Base-by-base conservation (phyloP, 345 rosid genomes). In the Linum tenue region DNA sequence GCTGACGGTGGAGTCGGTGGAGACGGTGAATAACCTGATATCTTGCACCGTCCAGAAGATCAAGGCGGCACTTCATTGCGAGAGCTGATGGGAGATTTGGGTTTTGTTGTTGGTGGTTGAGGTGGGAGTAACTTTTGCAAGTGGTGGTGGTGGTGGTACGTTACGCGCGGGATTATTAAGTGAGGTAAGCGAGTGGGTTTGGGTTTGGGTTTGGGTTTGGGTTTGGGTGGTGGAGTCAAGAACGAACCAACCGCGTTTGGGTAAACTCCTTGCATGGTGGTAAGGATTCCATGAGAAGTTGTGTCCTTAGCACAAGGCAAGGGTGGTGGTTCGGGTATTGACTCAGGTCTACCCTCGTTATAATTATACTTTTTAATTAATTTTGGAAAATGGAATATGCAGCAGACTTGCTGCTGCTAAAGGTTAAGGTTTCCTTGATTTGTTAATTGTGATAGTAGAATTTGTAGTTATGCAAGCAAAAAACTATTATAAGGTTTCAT, bases 241-340 rank as follows among this genome's bases (percentile, higher is more conserved):
- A 95, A 87, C 97, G 99, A 95, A 95, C 99, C 97, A 95, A 95
- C 99, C 97, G 82, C 95, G 84, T 82, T 72, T 59, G 84, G n/a
- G 59, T 64, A 72, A 9, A 83, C 84, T 82, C 96, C 86, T 79
- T 82, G 84, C 82, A 66, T 36, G 80, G 80, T 71, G 85, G 48
- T 75, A 31, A 74, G 76, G 70, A 63, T 39, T 58, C 53, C 59
- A 7, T 16, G 65, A 17, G 35, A 15, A 8, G 41, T 3, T 17
- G 60, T 72, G 67, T 74, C 62, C 72, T 77, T 66, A 76, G 42
- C 77, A 64, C 78, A 60, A 70, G 58, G 87, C 86, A 78, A 82
- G 86, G 87, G 86, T 88, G 91, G 90, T 91, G 99, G 97, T 95
- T 95, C 99, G 99, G 99, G 99, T 85, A 95, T 95, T 91, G 99